These are phyloP conservation scores for Babesia bigemina DNA, from an alignment of 169 alveolate genomes.

Conservation along the genomic window DNA sequence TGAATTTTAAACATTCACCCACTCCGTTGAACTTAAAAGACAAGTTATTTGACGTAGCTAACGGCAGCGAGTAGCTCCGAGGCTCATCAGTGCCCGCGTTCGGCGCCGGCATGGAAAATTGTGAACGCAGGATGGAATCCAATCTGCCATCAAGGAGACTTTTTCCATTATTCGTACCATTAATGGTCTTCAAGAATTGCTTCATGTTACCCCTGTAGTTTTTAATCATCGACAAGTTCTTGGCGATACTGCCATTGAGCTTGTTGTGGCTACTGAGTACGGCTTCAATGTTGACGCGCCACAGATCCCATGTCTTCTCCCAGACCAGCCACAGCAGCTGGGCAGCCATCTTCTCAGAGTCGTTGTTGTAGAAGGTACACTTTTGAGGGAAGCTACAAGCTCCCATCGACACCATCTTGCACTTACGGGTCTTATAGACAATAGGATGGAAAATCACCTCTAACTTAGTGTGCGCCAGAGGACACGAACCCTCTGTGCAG, in stretches of 20 bases:
- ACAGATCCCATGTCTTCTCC: conserved; percentile 72
- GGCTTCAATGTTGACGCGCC: conserved; percentile 66
- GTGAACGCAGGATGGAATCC: neutral
- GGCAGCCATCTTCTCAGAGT: conserved; percentile 66
- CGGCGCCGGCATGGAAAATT: neutral
- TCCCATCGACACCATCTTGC: conserved; percentile 73
- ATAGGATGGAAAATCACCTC: conserved; percentile 85
- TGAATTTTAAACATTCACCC: neutral
- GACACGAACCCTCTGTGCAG: conserved; percentile 81
- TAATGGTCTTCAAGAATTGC: neutral
- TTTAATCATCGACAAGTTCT: neutral
- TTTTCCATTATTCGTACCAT: neutral
- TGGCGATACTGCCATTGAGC: neutral
- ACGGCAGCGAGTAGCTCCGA: neutral
- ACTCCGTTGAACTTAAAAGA: neutral
- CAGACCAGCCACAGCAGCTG: conserved; percentile 74
- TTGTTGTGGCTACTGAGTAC: conserved; percentile 28
- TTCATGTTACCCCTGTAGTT: conserved; percentile 3
- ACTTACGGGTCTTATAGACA: conserved; percentile 79
- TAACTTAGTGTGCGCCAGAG: conserved; percentile 81
- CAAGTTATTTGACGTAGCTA: neutral
- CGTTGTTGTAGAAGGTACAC: conserved; percentile 75
- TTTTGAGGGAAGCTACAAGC: conserved; percentile 70
- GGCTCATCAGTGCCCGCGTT: neutral
- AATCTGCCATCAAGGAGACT: neutral